Percentiles rank a stretch among this genome's conserved stretches.
Evolutionary conservation across 2,329 filamentous ascomycete species (phyloP).

Genomic region (Fusarium pseudograminearum): DNA sequence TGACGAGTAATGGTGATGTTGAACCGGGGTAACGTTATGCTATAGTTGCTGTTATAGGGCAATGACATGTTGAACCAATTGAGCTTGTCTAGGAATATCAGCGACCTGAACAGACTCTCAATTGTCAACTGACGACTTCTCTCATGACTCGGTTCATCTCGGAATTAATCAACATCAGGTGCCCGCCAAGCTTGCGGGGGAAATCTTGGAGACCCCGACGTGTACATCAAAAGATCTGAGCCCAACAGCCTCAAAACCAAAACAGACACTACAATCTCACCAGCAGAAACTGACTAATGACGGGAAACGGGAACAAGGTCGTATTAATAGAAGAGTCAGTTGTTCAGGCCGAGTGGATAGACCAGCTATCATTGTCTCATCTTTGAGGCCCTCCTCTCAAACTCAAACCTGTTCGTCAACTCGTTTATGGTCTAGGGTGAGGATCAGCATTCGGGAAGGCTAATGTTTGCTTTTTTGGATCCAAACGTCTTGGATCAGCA

Average conservation of each 20-base stretch:
- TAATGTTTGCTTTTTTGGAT: conserved; percentile 21
- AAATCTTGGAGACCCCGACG: conserved; percentile 27
- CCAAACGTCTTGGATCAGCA: background rate
- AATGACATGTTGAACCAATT: background rate
- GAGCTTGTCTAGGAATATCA: background rate
- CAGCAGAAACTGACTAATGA: background rate
- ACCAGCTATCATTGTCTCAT: conserved; percentile 6
- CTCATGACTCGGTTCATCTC: conserved; percentile 12
- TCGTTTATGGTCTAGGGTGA: conserved; percentile 33
- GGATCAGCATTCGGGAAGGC: conserved; percentile 29
- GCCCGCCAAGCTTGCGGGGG: conserved; percentile 35
- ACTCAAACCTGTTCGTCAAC: conserved; percentile 1
- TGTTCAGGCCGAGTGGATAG: conserved; percentile 6
- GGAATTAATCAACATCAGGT: conserved; percentile 9
- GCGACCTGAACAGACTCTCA: background rate
- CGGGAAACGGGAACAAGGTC: conserved; percentile 1
- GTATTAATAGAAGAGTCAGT: conserved; percentile 1
- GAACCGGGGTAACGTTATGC: background rate
- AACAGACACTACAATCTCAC: background rate
- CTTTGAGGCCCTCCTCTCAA: conserved; percentile 25
- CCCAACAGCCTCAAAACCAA: background rate
- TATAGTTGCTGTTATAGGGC: background rate
- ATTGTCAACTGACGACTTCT: background rate
- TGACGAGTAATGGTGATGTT: conserved; percentile 5
- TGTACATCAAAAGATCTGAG: conserved; percentile 10